phyloP scores from a whole-genome alignment of 106 monocot genomes.

The Cymbidium sinense region DNA sequence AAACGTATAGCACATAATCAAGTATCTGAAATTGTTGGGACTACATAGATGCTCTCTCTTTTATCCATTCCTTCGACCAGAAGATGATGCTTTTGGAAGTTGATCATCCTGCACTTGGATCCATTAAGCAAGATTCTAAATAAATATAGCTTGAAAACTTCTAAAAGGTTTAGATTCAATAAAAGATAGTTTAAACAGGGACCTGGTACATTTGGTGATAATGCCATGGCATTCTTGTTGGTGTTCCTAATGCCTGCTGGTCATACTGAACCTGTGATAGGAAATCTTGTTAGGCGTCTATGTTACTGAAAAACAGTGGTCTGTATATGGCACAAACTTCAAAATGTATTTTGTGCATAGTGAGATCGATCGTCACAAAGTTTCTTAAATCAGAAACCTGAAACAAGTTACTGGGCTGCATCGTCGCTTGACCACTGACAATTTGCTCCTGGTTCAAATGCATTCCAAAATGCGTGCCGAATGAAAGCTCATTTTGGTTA shows the following conservation, averaged over 20 bases:
- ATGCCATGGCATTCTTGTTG: constrained; percentile 35
- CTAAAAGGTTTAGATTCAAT: neutral
- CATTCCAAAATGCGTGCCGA: constrained; percentile 41
- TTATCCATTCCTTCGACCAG: constrained; percentile 27
- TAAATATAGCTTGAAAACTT: neutral
- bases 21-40: neutral
- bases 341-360: too few relatives aligned
- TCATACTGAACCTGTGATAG: constrained; percentile 39
- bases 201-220: constrained; percentile 47
- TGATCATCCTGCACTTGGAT: constrained; percentile 32
- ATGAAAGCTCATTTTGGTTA: constrained; percentile 37
- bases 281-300: neutral
- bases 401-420: constrained; percentile 31
- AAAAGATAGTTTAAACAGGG: neutral
- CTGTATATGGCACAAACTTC: neutral
- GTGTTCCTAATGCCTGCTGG: constrained; percentile 32
- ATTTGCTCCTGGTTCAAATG: constrained; percentile 41
- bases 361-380: too few relatives aligned
- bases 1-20: neutral
- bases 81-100: constrained; percentile 23
- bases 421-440: constrained; percentile 33
- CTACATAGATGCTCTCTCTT: neutral
- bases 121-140: constrained; percentile 9
- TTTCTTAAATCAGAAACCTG: constrained; percentile 26
- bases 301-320: neutral